A percentile compares a stretch with the other conserved stretches of the same genome.
phyloP scores from a whole-genome alignment of 345 rosid species.

The Brassica napus region DNA sequence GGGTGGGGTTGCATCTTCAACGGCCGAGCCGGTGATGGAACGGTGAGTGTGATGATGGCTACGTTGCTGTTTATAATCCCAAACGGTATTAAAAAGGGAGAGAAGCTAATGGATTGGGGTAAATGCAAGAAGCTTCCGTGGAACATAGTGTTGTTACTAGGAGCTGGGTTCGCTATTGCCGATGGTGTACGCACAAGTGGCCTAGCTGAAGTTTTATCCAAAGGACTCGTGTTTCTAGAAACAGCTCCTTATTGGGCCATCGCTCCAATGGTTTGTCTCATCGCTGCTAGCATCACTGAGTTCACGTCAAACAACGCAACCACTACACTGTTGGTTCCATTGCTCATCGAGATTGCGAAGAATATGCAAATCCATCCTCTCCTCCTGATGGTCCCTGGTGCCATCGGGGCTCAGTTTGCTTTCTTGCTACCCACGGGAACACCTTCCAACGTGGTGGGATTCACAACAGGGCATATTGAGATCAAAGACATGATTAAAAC shows the following conservation, averaged over 20 bases:
- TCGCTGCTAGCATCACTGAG: constrained; percentile 71
- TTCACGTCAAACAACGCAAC: constrained; percentile 88
- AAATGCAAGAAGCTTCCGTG: constrained; percentile 92
- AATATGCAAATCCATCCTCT: constrained; percentile 74
- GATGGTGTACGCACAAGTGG: constrained; percentile 89
- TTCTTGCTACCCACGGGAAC: constrained; percentile 83
- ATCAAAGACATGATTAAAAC: constrained; percentile 73
- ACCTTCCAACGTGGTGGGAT: constrained; percentile 83
- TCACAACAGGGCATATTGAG: constrained; percentile 82
- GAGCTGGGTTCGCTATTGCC: constrained; percentile 91
- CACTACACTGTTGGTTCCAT: constrained; percentile 69
- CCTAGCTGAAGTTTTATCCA: constrained; percentile 64
- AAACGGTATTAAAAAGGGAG: constrained; percentile 69
- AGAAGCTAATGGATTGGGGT: constrained; percentile 88
- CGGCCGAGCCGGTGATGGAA: constrained; percentile 83
- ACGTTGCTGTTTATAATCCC: constrained; percentile 86
- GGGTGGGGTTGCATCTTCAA: constrained; percentile 84
- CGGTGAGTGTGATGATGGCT: constrained; percentile 89
- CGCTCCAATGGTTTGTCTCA: constrained; percentile 60
- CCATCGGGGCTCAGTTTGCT: constrained; percentile 80
- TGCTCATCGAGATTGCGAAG: constrained; percentile 73
- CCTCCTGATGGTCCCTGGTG: constrained; percentile 73
- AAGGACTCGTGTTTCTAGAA: constrained; percentile 61
- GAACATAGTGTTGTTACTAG: constrained; percentile 74
- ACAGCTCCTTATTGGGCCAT: constrained; percentile 71